These are phyloP conservation scores for Lanmaoa rubissima DNA, from an alignment of 768 basidiomycete genomes.

Conservation along the genomic window DNA sequence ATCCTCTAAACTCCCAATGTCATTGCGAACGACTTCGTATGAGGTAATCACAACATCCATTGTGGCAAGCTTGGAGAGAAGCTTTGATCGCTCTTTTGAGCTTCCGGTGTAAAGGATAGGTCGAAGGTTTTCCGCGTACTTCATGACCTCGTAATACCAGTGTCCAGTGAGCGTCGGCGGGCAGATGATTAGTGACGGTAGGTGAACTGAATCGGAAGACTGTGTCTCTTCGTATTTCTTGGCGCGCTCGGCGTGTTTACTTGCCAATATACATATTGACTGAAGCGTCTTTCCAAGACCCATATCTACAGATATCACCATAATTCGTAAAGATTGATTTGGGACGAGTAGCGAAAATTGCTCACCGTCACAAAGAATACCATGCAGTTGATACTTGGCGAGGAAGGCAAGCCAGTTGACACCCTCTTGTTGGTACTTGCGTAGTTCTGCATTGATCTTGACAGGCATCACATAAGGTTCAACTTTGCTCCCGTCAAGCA, in stretches of 20 bases:
- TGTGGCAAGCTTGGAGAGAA: conserved; percentile 60
- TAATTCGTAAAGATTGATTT: not conserved
- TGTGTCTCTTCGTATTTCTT: conserved; percentile 62
- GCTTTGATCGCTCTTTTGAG: conserved; percentile 70
- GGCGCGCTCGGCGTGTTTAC: conserved; percentile 88
- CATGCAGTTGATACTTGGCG: conserved; percentile 96
- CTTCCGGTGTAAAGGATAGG: conserved; percentile 90
- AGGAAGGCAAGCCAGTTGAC: conserved; percentile 99
- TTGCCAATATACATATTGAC: conserved; percentile 93
- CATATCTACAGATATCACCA: conserved; percentile 67
- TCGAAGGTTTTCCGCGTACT: conserved; percentile 81
- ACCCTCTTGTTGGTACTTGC: conserved; percentile 97
- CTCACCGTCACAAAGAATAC: conserved; percentile 94
- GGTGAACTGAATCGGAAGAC: conserved; percentile 74
- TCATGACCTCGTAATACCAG: conserved; percentile 97
- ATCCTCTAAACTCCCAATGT: conserved; percentile 71
- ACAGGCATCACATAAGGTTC: conserved; percentile 87
- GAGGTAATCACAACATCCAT: conserved; percentile 96
- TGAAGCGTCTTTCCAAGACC: conserved; percentile 97
- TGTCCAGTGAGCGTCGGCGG: conserved; percentile 98
- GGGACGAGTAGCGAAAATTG: conserved; percentile 14
- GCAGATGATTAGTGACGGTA: conserved; percentile 94
- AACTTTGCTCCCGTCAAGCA: conserved; percentile 94
- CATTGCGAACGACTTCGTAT: conserved; percentile 96
- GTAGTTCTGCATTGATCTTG: conserved; percentile 86